Evolutionary conservation across 805 yeast species (phyloP).

Genomic region (Priceomyces melissophilus): DNA sequence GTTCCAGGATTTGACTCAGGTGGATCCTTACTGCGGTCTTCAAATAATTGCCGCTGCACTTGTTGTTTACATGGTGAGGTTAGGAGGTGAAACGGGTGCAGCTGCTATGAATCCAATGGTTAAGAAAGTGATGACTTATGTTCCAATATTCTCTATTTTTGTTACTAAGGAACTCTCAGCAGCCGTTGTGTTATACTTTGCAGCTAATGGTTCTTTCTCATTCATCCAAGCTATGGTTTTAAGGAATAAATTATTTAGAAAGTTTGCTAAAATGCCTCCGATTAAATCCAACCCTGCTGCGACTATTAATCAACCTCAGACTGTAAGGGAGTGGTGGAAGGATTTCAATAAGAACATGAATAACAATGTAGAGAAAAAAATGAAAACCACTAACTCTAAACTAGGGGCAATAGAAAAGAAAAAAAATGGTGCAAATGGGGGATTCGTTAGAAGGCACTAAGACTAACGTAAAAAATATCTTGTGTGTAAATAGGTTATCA

Average conservation of each 20-base stretch:
- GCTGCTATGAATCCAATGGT: slow-evolving; percentile 56
- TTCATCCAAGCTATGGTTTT: slow-evolving; percentile 67
- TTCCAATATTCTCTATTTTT: slow-evolving; percentile 83
- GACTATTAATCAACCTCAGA: slow-evolving; percentile 26
- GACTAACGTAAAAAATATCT: not conserved
- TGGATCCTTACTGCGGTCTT: slow-evolving; percentile 90
- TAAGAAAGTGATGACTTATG: slow-evolving; percentile 61
- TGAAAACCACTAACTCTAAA: slow-evolving; percentile 33
- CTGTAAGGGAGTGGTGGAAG: slow-evolving; percentile 36
- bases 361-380: slow-evolving; percentile 29
- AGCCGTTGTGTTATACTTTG: slow-evolving; percentile 81
- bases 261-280: slow-evolving; percentile 54
- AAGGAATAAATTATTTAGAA: slow-evolving; percentile 58
- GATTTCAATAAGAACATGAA: slow-evolving; percentile 29
- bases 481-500: slow-evolving; percentile 7
- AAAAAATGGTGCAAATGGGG: slow-evolving; percentile 24
- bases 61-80: slow-evolving; percentile 68
- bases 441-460: slow-evolving; percentile 40
- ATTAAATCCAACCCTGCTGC: slow-evolving; percentile 47
- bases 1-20: slow-evolving; percentile 76
- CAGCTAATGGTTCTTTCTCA: slow-evolving; percentile 74
- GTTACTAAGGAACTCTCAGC: slow-evolving; percentile 84
- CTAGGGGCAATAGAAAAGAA: slow-evolving; percentile 36
- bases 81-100: slow-evolving; percentile 92
- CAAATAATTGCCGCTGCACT: slow-evolving; percentile 79